Evolutionary conservation across 2,329 filamentous ascomycete species (phyloP).

Genomic region (Sporothrix phasma): DNA sequence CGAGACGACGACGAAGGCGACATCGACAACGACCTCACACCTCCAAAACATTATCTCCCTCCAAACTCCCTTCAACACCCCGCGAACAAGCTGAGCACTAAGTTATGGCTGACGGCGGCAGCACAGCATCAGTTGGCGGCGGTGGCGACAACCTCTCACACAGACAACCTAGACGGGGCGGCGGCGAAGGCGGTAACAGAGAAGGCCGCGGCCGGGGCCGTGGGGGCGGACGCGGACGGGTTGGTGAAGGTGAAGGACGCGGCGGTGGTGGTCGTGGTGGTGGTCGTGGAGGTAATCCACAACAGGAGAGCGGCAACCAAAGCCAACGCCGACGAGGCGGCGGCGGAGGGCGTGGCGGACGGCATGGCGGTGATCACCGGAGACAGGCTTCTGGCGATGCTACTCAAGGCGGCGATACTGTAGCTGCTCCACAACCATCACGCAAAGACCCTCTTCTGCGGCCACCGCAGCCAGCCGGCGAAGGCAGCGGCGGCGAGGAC

Average conservation of each 20-base stretch:
- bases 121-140: background rate
- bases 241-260: conserved; percentile 27
- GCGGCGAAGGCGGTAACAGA: conserved; percentile 29
- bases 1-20: background rate
- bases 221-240: conserved; percentile 8
- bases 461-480: conserved; percentile 5
- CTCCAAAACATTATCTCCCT: background rate
- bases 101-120: background rate
- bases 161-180: conserved; percentile 19
- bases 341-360: background rate
- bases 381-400: background rate
- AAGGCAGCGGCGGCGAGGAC: conserved; percentile 7
- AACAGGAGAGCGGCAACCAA: background rate
- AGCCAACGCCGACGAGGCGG: background rate
- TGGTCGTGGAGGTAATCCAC: background rate
- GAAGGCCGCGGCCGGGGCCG: conserved; percentile 24
- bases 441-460: conserved; percentile 4
- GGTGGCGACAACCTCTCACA: conserved; percentile 10
- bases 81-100: background rate
- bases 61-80: too few species aligned
- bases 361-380: background rate
- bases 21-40: background rate
- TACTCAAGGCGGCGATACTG: background rate
- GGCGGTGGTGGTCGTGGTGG: conserved; percentile 1
- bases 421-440: background rate